Conservation (phyloP, 1,139 yeast genomes). For the Wickerhamiella pararugosa region DNA sequence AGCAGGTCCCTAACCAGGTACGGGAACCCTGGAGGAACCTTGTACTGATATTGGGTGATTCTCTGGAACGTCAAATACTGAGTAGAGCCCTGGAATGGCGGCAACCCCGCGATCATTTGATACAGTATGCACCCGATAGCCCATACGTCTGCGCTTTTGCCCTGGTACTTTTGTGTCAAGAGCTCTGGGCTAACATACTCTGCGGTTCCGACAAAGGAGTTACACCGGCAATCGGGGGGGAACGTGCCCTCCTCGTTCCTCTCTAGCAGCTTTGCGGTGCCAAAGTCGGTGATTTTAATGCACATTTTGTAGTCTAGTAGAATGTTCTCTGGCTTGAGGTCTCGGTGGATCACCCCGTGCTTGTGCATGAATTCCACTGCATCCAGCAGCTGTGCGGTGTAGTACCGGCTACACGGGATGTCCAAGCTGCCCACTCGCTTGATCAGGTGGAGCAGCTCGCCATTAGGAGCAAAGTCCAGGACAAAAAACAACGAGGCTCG, state of each 20-base stretch:
- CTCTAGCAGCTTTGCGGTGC: slow-evolving; percentile 78
- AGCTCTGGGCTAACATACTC: slow-evolving; percentile 87
- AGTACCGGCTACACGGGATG: slow-evolving; percentile 62
- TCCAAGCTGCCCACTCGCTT: slow-evolving; percentile 65
- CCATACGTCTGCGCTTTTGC: slow-evolving; percentile 88
- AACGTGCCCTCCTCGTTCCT: slow-evolving; percentile 23
- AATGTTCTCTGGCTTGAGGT: slow-evolving; percentile 81
- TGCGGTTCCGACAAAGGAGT: slow-evolving; percentile 82
- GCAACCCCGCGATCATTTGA: slow-evolving; percentile 87
- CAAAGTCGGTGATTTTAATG: slow-evolving; percentile 91
- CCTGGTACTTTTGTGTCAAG: slow-evolving; percentile 66
- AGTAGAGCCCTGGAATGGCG: slow-evolving; percentile 93
- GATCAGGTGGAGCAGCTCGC: slow-evolving; percentile 70
- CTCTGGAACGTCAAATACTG: slow-evolving; percentile 92
- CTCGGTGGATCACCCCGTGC: slow-evolving; percentile 83
- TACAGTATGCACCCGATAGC: slow-evolving; percentile 88
- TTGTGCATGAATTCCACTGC: slow-evolving; percentile 73
- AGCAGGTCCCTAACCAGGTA: slow-evolving; percentile 55
- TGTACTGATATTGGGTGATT: slow-evolving; percentile 68
- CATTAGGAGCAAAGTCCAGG: slow-evolving; percentile 82
- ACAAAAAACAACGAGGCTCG: slow-evolving; percentile 79
- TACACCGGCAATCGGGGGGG: slow-evolving; percentile 50
- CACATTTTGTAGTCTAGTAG: slow-evolving; percentile 67
- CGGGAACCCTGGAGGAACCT: slow-evolving; percentile 70
- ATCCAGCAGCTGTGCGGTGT: slow-evolving; percentile 66